These are phyloP conservation scores for Alternaria arborescens DNA, from an alignment of 2,329 filamentous ascomycete species.

Conservation along the genomic window DNA sequence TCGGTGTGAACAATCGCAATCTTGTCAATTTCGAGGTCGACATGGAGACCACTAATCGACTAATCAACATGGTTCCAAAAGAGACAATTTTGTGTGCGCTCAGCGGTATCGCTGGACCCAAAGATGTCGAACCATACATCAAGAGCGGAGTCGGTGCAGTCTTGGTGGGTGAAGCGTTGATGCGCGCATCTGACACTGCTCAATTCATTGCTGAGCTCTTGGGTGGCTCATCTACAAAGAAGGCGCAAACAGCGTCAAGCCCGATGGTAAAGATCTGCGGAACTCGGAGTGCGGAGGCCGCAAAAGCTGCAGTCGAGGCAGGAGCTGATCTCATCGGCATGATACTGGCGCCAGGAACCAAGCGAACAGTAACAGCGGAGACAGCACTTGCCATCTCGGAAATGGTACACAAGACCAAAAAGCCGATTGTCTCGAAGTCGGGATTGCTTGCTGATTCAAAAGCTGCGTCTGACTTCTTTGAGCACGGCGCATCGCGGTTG, in stretches of 20 bases:
- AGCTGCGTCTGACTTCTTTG: slow-evolving; percentile 75
- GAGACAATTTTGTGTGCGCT: slow-evolving; percentile 91
- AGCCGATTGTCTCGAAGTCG: slow-evolving; percentile 35
- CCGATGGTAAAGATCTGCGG: slow-evolving; percentile 92
- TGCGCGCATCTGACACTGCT: slow-evolving; percentile 85
- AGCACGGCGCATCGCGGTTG: slow-evolving; percentile 58
- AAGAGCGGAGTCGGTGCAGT: slow-evolving; percentile 91
- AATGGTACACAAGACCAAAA: slow-evolving; percentile 69
- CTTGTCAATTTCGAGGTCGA: slow-evolving; percentile 97
- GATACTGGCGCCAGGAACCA: slow-evolving; percentile 83
- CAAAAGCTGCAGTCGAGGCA: slow-evolving; percentile 79
- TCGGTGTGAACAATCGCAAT: slow-evolving; percentile 98
- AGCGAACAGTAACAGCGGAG: slow-evolving; percentile 80
- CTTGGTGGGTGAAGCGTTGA: slow-evolving; percentile 92
- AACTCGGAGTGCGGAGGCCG: slow-evolving; percentile 82
- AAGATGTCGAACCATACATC: slow-evolving; percentile 88
- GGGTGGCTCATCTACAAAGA: slow-evolving; percentile 57
- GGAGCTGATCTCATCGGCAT: slow-evolving; percentile 94
- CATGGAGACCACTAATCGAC: slow-evolving; percentile 85
- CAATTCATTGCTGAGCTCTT: slow-evolving; percentile 86
- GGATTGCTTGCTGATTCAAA: slow-evolving; percentile 36
- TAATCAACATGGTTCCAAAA: slow-evolving; percentile 86
- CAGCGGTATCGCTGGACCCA: slow-evolving; percentile 88
- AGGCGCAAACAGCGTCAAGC: slow-evolving; percentile 39
- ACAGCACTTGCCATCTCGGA: slow-evolving; percentile 82